Evolutionary conservation across 148 eudicot species (phyloP).

Genomic region (Amaranthus hypochondriacus): DNA sequence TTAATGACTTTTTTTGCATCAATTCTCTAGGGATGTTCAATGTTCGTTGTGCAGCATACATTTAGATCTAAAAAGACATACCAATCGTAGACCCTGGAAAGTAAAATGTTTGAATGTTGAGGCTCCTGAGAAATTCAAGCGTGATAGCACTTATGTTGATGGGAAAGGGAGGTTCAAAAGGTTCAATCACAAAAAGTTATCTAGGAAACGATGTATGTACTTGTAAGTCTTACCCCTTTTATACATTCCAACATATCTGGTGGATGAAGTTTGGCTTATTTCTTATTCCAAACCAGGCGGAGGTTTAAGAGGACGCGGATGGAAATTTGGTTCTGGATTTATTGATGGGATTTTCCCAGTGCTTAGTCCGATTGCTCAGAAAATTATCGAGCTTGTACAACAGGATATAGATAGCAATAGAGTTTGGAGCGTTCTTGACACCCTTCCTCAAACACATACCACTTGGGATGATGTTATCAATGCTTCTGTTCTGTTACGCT

Average conservation of each 20-base stretch:
- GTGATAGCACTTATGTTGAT: conserved; percentile 57
- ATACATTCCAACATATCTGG: neutral
- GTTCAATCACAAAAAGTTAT: conserved; percentile 64
- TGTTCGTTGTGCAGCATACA: conserved; percentile 17
- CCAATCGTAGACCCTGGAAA: conserved; percentile 20
- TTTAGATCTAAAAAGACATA: conserved; percentile 27
- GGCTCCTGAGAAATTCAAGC: conserved; percentile 41
- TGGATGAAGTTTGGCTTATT: conserved; percentile 1
- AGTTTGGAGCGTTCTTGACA: conserved; percentile 57
- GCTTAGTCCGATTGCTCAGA: conserved; percentile 61
- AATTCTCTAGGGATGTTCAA: neutral
- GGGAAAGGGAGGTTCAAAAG: conserved; percentile 47
- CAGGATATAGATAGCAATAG: conserved; percentile 45
- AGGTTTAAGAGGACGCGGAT: conserved; percentile 75
- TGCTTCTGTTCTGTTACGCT: conserved; percentile 66
- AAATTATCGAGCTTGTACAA: conserved; percentile 53
- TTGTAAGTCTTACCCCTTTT: neutral
- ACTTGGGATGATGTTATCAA: conserved; percentile 78
- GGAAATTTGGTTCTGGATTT: conserved; percentile 90
- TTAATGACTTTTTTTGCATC: neutral
- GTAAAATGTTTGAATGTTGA: conserved; percentile 34
- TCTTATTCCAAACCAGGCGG: conserved; percentile 41
- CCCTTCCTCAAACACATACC: conserved; percentile 56
- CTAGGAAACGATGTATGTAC: conserved; percentile 78
- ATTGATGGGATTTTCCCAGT: conserved; percentile 90